Percentiles rank a stretch among this genome's conserved stretches.
Conservation (phyloP, 306 rosid genomes). For the Clitoria ternatea region DNA sequence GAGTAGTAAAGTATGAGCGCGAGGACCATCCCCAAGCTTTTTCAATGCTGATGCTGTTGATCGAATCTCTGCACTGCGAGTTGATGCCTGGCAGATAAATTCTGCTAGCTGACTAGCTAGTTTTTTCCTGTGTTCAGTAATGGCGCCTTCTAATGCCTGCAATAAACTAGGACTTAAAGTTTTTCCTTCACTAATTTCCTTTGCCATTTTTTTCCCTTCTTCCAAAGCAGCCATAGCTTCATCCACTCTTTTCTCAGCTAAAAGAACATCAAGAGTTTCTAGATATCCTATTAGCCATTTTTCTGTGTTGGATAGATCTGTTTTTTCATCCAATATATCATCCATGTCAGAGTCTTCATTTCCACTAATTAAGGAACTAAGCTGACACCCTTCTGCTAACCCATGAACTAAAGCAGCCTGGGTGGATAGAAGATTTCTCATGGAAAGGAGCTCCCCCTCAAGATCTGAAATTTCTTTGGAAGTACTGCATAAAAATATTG, state of each 20-base stretch:
- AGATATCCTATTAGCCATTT: constrained; percentile 63
- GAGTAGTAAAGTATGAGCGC: constrained; percentile 67
- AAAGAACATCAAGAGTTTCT: constrained; percentile 70
- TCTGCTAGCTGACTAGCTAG: constrained; percentile 78
- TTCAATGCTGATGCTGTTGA: constrained; percentile 55
- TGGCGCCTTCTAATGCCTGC: constrained; percentile 39
- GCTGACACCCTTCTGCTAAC: constrained; percentile 65
- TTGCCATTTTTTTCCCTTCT: constrained; percentile 48
- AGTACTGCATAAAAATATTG: constrained; percentile 47
- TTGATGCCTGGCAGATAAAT: constrained; percentile 59
- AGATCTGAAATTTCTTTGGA: constrained; percentile 88
- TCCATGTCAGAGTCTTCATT: constrained; percentile 45
- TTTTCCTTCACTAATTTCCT: constrained; percentile 35
- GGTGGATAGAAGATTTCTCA: constrained; percentile 79
- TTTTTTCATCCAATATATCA: constrained; percentile 33
- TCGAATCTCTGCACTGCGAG: constrained; percentile 58
- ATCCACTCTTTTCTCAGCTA: constrained; percentile 78
- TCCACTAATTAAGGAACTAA: constrained; percentile 40
- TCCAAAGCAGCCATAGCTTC: constrained; percentile 71
- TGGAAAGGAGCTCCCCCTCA: constrained; percentile 81
- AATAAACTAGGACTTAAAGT: constrained; percentile 39
- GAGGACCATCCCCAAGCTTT: constrained; percentile 83
- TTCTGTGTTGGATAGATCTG: constrained; percentile 49
- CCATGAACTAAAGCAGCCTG: constrained; percentile 81
- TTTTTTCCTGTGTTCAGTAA: constrained; percentile 53